Evolutionary conservation across 495 filamentous ascomycete species (phyloP).

Genomic region (Penicillium nucicola): DNA sequence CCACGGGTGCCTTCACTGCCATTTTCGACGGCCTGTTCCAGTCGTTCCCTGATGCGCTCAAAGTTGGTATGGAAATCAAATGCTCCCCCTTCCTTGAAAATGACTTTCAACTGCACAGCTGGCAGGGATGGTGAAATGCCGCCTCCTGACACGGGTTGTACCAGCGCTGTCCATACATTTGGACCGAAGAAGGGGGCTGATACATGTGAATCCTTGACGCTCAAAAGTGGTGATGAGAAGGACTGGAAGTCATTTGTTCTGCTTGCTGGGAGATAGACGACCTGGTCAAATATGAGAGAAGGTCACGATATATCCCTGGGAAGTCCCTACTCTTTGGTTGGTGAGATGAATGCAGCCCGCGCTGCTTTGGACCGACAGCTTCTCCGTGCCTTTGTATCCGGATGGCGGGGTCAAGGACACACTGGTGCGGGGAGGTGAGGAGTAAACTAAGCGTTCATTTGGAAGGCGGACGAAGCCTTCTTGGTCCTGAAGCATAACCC

Average conservation of each 20-base stretch:
- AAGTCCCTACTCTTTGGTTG: constrained; percentile 76
- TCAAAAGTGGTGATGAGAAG: constrained; percentile 83
- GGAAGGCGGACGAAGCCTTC: constrained; percentile 68
- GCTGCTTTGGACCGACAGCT: constrained; percentile 56
- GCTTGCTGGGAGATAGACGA: constrained; percentile 82
- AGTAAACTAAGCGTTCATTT: constrained; percentile 65
- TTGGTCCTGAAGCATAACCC: constrained; percentile 72
- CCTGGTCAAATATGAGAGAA: constrained; percentile 41
- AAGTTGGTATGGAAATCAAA: constrained; percentile 86
- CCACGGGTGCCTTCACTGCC: constrained; percentile 49
- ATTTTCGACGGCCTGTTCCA: constrained; percentile 75
- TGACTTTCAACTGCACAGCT: constrained; percentile 74
- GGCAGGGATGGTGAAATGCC: constrained; percentile 74
- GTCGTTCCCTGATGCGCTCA: constrained; percentile 78
- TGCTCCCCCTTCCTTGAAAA: constrained; percentile 92
- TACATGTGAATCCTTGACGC: constrained; percentile 84
- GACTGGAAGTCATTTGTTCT: constrained; percentile 71
- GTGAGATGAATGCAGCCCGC: constrained; percentile 74
- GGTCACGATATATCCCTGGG: background rate
- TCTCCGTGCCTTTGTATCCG: constrained; percentile 53
- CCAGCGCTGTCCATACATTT: constrained; percentile 79
- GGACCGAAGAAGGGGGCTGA: constrained; percentile 93
- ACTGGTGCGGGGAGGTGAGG: constrained; percentile 67
- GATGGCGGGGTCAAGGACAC: constrained; percentile 60
- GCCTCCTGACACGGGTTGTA: constrained; percentile 80